Evolutionary conservation across 441 rosid species (phyloP).

Genomic region (Aleurites moluccanus): DNA sequence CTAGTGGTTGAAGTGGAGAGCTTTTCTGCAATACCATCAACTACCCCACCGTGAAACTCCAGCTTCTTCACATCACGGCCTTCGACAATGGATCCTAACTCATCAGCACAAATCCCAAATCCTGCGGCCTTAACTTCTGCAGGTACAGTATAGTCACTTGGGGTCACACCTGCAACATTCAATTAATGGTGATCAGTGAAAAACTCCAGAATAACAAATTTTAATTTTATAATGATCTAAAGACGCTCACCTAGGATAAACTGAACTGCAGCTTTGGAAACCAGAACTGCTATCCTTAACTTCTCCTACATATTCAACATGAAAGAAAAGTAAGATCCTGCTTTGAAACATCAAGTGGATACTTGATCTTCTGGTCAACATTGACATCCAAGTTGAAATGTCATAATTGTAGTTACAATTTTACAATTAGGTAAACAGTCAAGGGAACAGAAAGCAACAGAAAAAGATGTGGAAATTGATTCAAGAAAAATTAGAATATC

Average conservation of each 20-base stretch:
- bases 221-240: background rate
- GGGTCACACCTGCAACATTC: slow-evolving; percentile 52
- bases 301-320: slow-evolving; percentile 53
- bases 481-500: too few species aligned
- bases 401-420: background rate
- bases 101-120: slow-evolving; percentile 73
- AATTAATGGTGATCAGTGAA: slow-evolving; percentile 3
- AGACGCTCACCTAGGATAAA: slow-evolving; percentile 55
- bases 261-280: slow-evolving; percentile 89
- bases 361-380: too few species aligned
- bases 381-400: too few species aligned
- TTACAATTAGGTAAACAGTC: background rate
- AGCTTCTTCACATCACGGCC: slow-evolving; percentile 72
- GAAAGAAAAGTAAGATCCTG: background rate
- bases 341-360: too few species aligned
- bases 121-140: slow-evolving; percentile 78
- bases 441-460: background rate
- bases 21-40: slow-evolving; percentile 66
- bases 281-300: slow-evolving; percentile 69
- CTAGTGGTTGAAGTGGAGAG: slow-evolving; percentile 50
- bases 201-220: background rate
- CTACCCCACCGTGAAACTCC: slow-evolving; percentile 67
- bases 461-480: background rate
- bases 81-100: slow-evolving; percentile 76
- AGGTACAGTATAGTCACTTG: slow-evolving; percentile 68